Percentiles rank a stretch among this genome's conserved stretches.
These are phyloP conservation scores for Rhizopogon rudus DNA, from an alignment of 768 basidiomycete genomes.

Conservation along the genomic window DNA sequence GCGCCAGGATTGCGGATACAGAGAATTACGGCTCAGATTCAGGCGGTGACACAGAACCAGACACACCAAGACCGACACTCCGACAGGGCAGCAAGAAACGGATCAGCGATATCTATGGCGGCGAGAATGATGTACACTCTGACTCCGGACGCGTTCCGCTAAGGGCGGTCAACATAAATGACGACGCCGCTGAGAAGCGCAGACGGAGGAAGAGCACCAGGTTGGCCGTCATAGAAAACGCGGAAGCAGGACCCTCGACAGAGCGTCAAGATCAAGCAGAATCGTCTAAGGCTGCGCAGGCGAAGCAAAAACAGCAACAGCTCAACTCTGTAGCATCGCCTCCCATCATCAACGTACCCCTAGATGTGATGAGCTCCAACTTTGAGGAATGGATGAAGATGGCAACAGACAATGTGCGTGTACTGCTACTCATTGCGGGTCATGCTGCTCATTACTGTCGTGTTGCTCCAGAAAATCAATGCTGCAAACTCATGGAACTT, in stretches of 20 bases:
- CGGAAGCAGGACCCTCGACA: constrained; percentile 52
- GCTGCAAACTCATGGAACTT: constrained; percentile 97
- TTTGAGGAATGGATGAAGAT: constrained; percentile 99
- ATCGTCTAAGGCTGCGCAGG: constrained; percentile 37
- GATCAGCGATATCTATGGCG: constrained; percentile 47
- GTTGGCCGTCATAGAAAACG: constrained; percentile 48
- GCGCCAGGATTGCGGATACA: constrained; percentile 10
- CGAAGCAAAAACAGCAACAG: constrained; percentile 56
- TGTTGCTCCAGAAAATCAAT: constrained; percentile 85
- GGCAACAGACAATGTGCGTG: constrained; percentile 93
- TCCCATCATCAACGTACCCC: constrained; percentile 53
- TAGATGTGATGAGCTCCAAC: constrained; percentile 87
- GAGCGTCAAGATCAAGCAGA: constrained; percentile 34
- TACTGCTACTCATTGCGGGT: constrained; percentile 3
- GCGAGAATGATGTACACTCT: constrained; percentile 29
- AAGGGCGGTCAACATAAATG: constrained; percentile 52
- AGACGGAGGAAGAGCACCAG: constrained; percentile 76
- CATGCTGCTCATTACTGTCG: constrained; percentile 4
- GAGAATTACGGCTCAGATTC: constrained; percentile 14
- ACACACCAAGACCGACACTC: constrained; percentile 20
- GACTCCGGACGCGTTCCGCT: constrained; percentile 37
- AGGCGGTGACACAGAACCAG: constrained; percentile 28
- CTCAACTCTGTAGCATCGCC: constrained; percentile 56
- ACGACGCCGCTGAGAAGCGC: constrained; percentile 85
- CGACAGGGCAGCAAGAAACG: constrained; percentile 29